phyloP scores from a whole-genome alignment of 495 filamentous ascomycete species.

The Aspergillus nidulans region DNA sequence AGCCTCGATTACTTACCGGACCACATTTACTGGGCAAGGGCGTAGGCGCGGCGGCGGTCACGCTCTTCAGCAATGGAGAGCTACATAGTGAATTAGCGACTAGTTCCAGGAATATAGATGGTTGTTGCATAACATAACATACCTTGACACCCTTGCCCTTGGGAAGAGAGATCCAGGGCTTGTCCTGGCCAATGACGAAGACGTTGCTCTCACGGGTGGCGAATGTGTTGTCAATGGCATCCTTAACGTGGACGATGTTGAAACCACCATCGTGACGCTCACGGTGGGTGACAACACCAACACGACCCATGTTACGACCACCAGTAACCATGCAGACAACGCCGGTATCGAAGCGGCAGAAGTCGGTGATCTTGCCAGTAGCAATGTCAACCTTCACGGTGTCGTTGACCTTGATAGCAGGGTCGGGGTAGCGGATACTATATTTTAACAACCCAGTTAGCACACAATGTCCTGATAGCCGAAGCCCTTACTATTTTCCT shows the following conservation, averaged over 20 bases:
- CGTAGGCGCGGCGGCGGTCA: constrained; percentile 83
- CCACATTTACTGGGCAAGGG: constrained; percentile 59
- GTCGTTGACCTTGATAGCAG: constrained; percentile 98
- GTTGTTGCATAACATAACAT: constrained; percentile 20
- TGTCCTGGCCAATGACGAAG: constrained; percentile 94
- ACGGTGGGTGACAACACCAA: constrained; percentile 99
- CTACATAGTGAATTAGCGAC: constrained; percentile 33
- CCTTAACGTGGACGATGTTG: constrained; percentile 99
- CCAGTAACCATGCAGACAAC: constrained; percentile 96
- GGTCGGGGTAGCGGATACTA: constrained; percentile 98
- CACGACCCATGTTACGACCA: constrained; percentile 99
- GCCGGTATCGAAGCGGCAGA: constrained; percentile 95
- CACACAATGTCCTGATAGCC: constrained; percentile 25
- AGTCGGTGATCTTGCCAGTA: constrained; percentile 95
- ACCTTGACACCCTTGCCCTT: constrained; percentile 99
- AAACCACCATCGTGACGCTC: constrained; percentile 99
- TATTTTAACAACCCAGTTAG: constrained; percentile 31
- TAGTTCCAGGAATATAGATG: neutral
- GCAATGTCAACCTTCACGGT: constrained; percentile 97
- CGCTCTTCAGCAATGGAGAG: constrained; percentile 97
- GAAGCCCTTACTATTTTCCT: constrained; percentile 33
- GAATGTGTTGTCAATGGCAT: constrained; percentile 98
- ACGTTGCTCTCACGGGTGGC: constrained; percentile 98
- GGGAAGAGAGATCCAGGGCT: constrained; percentile 97
- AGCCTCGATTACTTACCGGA: constrained; percentile 26